Evolutionary conservation across 192 early-diverging fungal species (phyloP), one percentile per base, ranked within the genome.

Genomic region (Chytriomyces sp.): DNA sequence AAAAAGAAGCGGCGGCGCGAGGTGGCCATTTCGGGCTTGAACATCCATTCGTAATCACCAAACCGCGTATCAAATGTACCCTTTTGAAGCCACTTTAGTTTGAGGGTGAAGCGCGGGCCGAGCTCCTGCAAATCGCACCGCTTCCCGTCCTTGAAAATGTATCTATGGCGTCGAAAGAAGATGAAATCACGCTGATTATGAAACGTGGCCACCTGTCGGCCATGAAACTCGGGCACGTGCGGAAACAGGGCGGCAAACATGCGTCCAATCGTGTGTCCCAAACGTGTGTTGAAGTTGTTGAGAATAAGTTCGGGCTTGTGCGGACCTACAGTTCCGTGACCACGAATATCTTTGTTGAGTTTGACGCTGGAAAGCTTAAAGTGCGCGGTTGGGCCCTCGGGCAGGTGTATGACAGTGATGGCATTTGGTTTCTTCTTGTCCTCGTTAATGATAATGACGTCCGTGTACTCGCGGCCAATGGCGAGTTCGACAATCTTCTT

Each of bases 171-270:
- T 72, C 98, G 84, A 75, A 99, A 96, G 77, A 99, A 99, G 68
- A 99, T 98, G 73, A 96, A 99, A 78, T 99, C 98, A 52, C 98
- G 93, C 82, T 99, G 98, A 80, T 99, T 99, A 76, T 99, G 98
- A 76, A 99, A 92, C 3, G 98, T 99, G 7, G 88, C 91, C 31
- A 90, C 95, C 76, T 98, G 95, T 53, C 98, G 81, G 7, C 94
- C 96, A 72, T 94, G 84, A 75, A 99, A 99, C 79, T 99, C 92
- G 8, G 96, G 96, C 4, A 95, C 91, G 63, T 95, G 94, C n/a
- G 98, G 98, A 77, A 99, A 96, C 57, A 99, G 78, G 14, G 98
- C 82, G 38, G 95, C 92, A 85, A 99, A 93, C 90, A 96, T 93
- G 37, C 96, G 87, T 31, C 96, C 98, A 59, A 99, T 84, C 3